Evolutionary conservation across 2,329 filamentous ascomycete species (phyloP).

Genomic region (Trichoderma afroharzianum): DNA sequence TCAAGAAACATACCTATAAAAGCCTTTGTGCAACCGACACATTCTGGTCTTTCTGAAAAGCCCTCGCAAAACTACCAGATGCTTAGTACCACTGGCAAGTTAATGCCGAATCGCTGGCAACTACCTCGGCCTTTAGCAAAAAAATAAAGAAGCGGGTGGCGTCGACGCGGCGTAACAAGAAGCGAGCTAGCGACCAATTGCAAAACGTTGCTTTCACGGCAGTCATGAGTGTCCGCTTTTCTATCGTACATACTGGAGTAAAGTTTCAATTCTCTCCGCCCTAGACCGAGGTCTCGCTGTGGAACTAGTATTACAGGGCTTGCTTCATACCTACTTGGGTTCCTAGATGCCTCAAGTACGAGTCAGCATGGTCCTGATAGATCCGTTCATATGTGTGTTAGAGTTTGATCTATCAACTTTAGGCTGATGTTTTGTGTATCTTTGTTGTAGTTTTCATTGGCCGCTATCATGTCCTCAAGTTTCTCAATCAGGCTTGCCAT

Average conservation of each 20-base stretch:
- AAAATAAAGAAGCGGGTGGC: neutral
- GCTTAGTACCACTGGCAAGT: neutral
- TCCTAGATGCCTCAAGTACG: neutral
- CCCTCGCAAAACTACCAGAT: neutral
- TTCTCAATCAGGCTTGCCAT: neutral
- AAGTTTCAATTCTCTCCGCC: neutral
- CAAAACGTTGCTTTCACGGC: neutral
- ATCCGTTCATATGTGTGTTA: neutral
- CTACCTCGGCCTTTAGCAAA: too few relatives aligned
- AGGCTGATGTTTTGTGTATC: neutral
- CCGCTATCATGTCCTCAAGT: neutral
- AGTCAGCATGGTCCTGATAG: neutral
- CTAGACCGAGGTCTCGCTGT: too few relatives aligned
- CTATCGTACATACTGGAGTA: neutral
- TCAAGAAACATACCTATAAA: neutral
- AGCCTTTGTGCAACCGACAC: neutral
- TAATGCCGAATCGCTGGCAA: neutral
- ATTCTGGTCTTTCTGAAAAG: neutral
- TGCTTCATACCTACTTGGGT: neutral
- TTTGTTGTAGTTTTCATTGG: neutral
- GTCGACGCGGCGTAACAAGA: neutral
- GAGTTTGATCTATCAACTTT: neutral
- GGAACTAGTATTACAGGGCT: neutral
- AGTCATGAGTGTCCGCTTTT: neutral
- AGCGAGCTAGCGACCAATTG: neutral